These are phyloP conservation scores for Glebionis coronaria DNA, from an alignment of 129 eudicot species.

Conservation along the genomic window DNA sequence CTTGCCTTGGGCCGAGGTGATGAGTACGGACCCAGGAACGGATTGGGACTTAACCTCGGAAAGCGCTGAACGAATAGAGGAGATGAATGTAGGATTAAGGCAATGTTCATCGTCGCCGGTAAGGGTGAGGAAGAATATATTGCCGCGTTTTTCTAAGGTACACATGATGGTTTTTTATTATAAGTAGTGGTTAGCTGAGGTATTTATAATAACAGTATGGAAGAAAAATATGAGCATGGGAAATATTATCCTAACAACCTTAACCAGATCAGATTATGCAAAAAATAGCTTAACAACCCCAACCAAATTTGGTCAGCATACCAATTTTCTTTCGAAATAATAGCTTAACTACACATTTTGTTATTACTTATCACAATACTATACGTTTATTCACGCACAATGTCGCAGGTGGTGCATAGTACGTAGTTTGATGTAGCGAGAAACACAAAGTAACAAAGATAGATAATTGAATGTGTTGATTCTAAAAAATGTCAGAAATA, in stretches of 20 bases:
- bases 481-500: too few species aligned
- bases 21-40: conserved; percentile 1
- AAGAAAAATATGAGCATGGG: not conserved
- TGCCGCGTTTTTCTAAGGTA: conserved; percentile 12
- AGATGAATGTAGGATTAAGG: conserved; percentile 3
- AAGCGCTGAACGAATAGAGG: conserved; percentile 15
- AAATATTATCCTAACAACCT: not conserved
- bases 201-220: not conserved
- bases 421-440: too few species aligned
- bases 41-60: not conserved
- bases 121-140: conserved; percentile 9
- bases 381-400: too few species aligned
- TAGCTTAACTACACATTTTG: too few species aligned
- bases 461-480: too few species aligned
- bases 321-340: too few species aligned
- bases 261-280: not conserved
- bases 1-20: conserved; percentile 14
- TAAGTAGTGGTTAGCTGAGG: too few species aligned
- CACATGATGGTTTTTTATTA: not conserved
- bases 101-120: conserved; percentile 11
- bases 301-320: not conserved
- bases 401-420: too few species aligned
- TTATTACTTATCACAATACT: too few species aligned
- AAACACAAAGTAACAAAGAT: too few species aligned
- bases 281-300: not conserved